Evolutionary conservation across 441 rosid species (phyloP), one percentile per base, ranked within the genome.

Genomic region (Croton setiger): DNA sequence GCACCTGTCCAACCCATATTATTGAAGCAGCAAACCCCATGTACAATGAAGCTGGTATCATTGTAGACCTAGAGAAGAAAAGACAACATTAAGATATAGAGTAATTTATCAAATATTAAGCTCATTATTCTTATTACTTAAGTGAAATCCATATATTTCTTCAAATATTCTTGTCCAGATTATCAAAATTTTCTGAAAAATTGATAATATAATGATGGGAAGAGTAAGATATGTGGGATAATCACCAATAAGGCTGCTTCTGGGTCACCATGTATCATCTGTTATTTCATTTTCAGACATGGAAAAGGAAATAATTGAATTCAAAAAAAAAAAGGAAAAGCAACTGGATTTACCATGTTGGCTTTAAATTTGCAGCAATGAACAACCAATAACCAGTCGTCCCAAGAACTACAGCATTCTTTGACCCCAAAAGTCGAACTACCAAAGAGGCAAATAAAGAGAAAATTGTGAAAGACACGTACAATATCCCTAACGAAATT

Each of bases 1-100:
- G 53, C 71, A 94, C 98, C 97, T 94, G 82, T 72, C 97, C 98
- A 74, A 94, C 96, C 97, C 98, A 94, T 71, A 91, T 89, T 17
- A 94, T 86, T 31, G 98, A 94, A 72, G 98, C 92, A 41, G 91
- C 72, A 80, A 94, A 91, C 18, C 97, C 98, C 68, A 94, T 90
- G 73, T 89, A 94, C 41, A 92, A 49, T 58, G 96, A 89, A 71
- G 93, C 91, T 15, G 96, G 96, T 47, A 94, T 82, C 96, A 94
- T 88, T 10, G 97, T 91, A 67, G 78, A 78, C 98, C 98, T 94
- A 68, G 14, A 75, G 36, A 37, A 74, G 72, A 55, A 68, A 49
- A 61, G 53, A 45, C 53, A 70, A 53, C 33, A 31, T 41, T 43
- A 70, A 21, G 49, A 18, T 27, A 31, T 44, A 33, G 9, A 74